Evolutionary conservation across 2,329 filamentous ascomycete species (phyloP).

Genomic region (Thyridium curvatum): DNA sequence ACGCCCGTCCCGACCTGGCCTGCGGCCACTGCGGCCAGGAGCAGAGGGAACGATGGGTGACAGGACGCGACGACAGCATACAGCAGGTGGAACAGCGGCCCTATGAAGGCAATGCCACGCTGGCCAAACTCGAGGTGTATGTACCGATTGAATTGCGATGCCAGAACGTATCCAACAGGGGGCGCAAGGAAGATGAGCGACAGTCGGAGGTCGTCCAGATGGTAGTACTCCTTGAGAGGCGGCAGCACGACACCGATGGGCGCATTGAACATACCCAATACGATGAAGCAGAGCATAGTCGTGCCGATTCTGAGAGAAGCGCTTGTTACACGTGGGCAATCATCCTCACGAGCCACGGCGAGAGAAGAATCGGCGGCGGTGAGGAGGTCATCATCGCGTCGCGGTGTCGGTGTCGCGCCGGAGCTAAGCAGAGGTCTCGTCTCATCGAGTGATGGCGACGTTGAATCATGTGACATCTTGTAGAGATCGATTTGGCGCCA

Average conservation of each 20-base stretch:
- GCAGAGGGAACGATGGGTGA: constrained; percentile 62
- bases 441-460: too few relatives aligned
- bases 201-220: constrained; percentile 37
- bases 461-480: too few relatives aligned
- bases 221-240: constrained; percentile 34
- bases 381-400: too few relatives aligned
- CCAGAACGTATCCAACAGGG: constrained; percentile 35
- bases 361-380: too few relatives aligned
- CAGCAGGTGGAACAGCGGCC: constrained; percentile 53
- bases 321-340: too few relatives aligned
- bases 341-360: too few relatives aligned
- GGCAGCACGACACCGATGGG: too few relatives aligned
- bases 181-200: constrained; percentile 42
- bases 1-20: constrained; percentile 67
- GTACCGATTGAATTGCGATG: constrained; percentile 35
- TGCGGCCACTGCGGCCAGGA: constrained; percentile 59
- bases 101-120: constrained; percentile 60
- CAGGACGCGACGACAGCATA: constrained; percentile 53
- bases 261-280: constrained; percentile 14
- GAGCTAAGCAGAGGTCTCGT: too few relatives aligned
- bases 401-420: too few relatives aligned
- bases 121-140: constrained; percentile 44
- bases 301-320: not conserved
- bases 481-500: too few relatives aligned
- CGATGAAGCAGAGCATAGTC: constrained; percentile 12